Percentiles rank a stretch among this genome's conserved stretches.
phyloP scores from a whole-genome alignment of 257 asterid species.

The Orobanche coerulescens region DNA sequence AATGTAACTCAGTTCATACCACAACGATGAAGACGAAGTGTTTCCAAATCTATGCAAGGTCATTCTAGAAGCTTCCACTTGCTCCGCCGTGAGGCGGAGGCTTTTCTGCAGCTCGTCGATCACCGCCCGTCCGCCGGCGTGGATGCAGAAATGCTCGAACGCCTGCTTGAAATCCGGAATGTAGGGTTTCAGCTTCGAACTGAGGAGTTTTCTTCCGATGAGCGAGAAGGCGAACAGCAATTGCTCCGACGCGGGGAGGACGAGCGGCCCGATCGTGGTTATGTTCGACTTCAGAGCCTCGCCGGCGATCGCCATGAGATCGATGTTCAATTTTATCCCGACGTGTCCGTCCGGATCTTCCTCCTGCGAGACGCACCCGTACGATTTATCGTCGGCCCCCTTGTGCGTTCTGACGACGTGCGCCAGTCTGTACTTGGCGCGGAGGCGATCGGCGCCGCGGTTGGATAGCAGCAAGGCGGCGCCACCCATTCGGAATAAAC shows the following conservation, averaged over 20 bases:
- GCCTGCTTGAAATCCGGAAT: constrained; percentile 55
- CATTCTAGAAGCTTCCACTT: constrained; percentile 70
- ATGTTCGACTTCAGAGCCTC: constrained; percentile 57
- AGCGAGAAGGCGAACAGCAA: constrained; percentile 33
- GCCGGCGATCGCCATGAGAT: constrained; percentile 52
- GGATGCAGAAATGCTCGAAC: constrained; percentile 70
- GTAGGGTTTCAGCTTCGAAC: constrained; percentile 31
- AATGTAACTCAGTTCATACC: constrained; percentile 63
- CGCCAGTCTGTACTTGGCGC: constrained; percentile 41
- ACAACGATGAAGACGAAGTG: constrained; percentile 60
- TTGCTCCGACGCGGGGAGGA: constrained; percentile 61
- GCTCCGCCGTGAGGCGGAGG: constrained; percentile 40
- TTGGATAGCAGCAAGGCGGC: constrained; percentile 40
- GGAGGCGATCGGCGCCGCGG: constrained; percentile 33
- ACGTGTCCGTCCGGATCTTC: constrained; percentile 46
- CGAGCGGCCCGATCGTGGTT: constrained; percentile 54
- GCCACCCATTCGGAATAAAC: constrained; percentile 43
- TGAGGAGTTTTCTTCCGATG: constrained; percentile 29
- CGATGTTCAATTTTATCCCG: constrained; percentile 45
- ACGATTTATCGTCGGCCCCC: constrained; percentile 46
- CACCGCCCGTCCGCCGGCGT: constrained; percentile 72
- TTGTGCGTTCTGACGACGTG: constrained; percentile 51
- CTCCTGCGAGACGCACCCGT: constrained; percentile 43
- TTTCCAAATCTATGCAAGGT: constrained; percentile 56
- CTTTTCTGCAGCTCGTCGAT: constrained; percentile 62